Conservation (phyloP, 1,284 basidiomycete species). For the Ganoderma sp. region DNA sequence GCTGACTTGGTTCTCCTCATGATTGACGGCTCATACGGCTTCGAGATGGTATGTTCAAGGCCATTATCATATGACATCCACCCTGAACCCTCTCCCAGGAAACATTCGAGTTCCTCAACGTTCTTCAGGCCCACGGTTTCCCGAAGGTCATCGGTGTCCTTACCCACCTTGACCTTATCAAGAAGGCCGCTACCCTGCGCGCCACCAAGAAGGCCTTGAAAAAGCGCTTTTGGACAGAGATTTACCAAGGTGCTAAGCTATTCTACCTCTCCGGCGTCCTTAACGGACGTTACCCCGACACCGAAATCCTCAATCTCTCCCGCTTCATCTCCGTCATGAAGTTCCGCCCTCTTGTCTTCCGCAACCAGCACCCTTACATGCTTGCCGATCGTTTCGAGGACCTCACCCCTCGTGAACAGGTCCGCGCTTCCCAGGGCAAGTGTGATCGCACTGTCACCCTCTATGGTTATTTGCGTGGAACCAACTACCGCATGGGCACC, state of each 20-base stretch:
- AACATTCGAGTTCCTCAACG: conserved; percentile 98
- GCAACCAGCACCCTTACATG: conserved; percentile 95
- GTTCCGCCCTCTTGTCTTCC: conserved; percentile 96
- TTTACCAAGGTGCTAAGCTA: conserved; percentile 97
- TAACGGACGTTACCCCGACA: conserved; percentile 98
- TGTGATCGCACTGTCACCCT: conserved; percentile 90
- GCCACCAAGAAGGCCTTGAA: conserved; percentile 96
- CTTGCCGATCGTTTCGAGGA: conserved; percentile 97
- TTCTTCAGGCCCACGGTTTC: conserved; percentile 96
- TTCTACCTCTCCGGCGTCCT: conserved; percentile 98
- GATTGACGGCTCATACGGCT: conserved; percentile 98
- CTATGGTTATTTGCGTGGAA: conserved; percentile 95
- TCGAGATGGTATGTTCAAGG: conserved; percentile 85
- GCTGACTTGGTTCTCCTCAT: conserved; percentile 96
- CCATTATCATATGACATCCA: neutral
- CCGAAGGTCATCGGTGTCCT: conserved; percentile 98
- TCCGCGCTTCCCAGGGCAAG: conserved; percentile 82
- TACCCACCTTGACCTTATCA: conserved; percentile 96
- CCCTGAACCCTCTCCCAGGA: conserved; percentile 61
- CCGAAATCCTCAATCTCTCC: conserved; percentile 94
- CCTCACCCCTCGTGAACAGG: conserved; percentile 86
- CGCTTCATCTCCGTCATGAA: conserved; percentile 99
- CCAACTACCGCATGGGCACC: conserved; percentile 82
- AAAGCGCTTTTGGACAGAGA: conserved; percentile 99
- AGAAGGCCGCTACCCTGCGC: conserved; percentile 87